Percentiles rank a stretch among this genome's conserved stretches.
These are phyloP conservation scores for Stagonosporopsis chrysanthemi DNA, from an alignment of 2,329 filamentous ascomycete species.

Conservation along the genomic window DNA sequence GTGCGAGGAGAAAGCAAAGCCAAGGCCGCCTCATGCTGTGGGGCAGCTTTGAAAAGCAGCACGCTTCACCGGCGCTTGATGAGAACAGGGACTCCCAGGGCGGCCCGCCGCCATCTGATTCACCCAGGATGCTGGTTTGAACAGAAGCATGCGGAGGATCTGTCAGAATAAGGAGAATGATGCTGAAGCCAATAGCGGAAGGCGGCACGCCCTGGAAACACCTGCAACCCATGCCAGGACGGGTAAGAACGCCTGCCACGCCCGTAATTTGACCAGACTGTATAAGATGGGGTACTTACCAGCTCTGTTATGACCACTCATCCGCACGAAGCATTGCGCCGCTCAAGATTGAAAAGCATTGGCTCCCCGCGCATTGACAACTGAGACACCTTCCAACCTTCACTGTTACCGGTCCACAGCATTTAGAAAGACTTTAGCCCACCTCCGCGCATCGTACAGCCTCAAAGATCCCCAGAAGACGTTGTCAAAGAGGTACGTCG, in stretches of 20 bases:
- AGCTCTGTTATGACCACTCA: conserved; percentile 30
- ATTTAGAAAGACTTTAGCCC: conserved; percentile 21
- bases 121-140: conserved; percentile 35
- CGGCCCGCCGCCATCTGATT: conserved; percentile 34
- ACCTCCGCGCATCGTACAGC: conserved; percentile 20
- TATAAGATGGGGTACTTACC: conserved; percentile 47
- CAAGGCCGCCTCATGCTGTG: conserved; percentile 26
- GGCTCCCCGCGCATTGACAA: conserved; percentile 30
- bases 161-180: conserved; percentile 41
- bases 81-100: conserved; percentile 28
- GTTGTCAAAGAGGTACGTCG: conserved; percentile 32
- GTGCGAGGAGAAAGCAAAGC: conserved; percentile 23
- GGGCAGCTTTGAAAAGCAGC: conserved; percentile 26
- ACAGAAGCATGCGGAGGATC: conserved; percentile 32
- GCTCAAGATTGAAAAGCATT: conserved; percentile 37
- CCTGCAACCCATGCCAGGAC: conserved; percentile 44
- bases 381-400: conserved; percentile 36
- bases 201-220: conserved; percentile 40
- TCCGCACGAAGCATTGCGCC: conserved; percentile 40
- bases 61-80: conserved; percentile 21
- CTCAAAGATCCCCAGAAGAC: neutral
- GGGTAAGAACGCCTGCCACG: conserved; percentile 36
- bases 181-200: conserved; percentile 43
- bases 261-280: conserved; percentile 31
- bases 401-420: conserved; percentile 29